phyloP scores from a whole-genome alignment of 1,284 basidiomycete genomes.

The Trichosporon ovoides region DNA sequence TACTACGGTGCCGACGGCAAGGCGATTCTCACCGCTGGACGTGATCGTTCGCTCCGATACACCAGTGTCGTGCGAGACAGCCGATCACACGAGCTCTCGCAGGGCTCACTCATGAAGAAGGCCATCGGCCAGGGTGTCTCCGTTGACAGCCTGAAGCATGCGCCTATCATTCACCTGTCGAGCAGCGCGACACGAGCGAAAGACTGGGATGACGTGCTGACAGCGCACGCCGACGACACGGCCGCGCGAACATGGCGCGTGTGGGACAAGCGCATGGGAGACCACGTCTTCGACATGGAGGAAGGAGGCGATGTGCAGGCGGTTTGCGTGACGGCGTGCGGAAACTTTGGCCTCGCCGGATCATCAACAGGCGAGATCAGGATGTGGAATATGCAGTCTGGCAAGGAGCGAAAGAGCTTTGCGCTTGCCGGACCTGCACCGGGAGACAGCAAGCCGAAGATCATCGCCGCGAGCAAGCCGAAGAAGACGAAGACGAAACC shows the following conservation, averaged over 20 bases:
- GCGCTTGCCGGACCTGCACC: conserved; percentile 57
- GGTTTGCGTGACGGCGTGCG: conserved; percentile 87
- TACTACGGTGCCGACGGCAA: conserved; percentile 97
- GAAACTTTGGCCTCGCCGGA: conserved; percentile 86
- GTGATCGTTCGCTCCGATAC: conserved; percentile 80
- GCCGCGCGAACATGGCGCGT: conserved; percentile 82
- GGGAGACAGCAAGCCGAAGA: conserved; percentile 52
- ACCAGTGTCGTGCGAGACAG: conserved; percentile 92
- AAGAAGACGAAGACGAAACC: conserved; percentile 43
- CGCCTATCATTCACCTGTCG: conserved; percentile 68
- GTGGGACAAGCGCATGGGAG: conserved; percentile 72
- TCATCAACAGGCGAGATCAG: conserved; percentile 71
- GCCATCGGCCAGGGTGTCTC: conserved; percentile 74
- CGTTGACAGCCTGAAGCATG: conserved; percentile 72
- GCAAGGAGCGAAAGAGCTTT: conserved; percentile 74
- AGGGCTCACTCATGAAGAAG: conserved; percentile 85
- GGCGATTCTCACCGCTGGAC: conserved; percentile 73
- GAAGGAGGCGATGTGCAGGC: conserved; percentile 54
- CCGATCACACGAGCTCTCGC: conserved; percentile 86
- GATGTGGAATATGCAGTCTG: conserved; percentile 97
- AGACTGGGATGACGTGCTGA: conserved; percentile 97
- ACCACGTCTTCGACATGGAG: conserved; percentile 53
- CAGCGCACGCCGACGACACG: conserved; percentile 74
- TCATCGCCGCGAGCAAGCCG: conserved; percentile 30
- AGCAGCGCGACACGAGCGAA: conserved; percentile 76